Percentiles rank a stretch among this genome's conserved stretches.
phyloP scores from a whole-genome alignment of 1,284 basidiomycete genomes.

The Tetrapyrgos nigripes region DNA sequence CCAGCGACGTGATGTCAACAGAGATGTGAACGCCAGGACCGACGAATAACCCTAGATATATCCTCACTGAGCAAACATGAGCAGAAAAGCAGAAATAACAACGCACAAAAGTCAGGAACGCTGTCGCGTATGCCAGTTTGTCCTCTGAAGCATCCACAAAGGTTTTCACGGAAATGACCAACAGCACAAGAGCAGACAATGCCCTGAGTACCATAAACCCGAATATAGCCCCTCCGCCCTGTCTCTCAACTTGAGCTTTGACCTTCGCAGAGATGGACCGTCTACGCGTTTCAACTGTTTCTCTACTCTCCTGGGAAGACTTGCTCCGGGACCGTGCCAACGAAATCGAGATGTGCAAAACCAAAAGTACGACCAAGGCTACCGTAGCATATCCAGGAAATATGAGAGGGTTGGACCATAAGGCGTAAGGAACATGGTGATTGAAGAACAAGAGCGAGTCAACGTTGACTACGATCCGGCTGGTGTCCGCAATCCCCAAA shows the following conservation, averaged over 20 bases:
- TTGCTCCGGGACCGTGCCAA: not conserved
- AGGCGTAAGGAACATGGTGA: not conserved
- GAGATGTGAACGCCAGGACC: conserved; percentile 2
- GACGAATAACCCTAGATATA: conserved; percentile 5
- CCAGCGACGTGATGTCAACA: not conserved
- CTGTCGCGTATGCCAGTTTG: not conserved
- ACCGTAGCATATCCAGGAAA: not conserved
- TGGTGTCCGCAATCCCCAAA: too few relatives aligned
- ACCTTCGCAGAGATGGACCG: not conserved
- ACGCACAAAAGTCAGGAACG: conserved; percentile 5
- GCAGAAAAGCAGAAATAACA: not conserved
- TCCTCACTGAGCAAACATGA: not conserved
- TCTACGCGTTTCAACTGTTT: not conserved
- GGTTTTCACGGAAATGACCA: not conserved
- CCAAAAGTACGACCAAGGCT: conserved; percentile 3
- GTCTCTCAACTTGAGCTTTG: not conserved
- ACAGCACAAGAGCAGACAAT: not conserved
- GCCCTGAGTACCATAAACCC: conserved; percentile 1
- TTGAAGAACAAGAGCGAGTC: not conserved
- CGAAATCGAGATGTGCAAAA: conserved; percentile 1
- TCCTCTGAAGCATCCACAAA: not conserved
- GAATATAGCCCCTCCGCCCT: conserved; percentile 11
- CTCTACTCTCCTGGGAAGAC: not conserved
- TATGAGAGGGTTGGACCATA: not conserved
- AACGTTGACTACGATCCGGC: too few relatives aligned